These are phyloP conservation scores for Sugiyamaella boreocaroliniensis DNA, from an alignment of 805 yeast species.

Conservation along the genomic window DNA sequence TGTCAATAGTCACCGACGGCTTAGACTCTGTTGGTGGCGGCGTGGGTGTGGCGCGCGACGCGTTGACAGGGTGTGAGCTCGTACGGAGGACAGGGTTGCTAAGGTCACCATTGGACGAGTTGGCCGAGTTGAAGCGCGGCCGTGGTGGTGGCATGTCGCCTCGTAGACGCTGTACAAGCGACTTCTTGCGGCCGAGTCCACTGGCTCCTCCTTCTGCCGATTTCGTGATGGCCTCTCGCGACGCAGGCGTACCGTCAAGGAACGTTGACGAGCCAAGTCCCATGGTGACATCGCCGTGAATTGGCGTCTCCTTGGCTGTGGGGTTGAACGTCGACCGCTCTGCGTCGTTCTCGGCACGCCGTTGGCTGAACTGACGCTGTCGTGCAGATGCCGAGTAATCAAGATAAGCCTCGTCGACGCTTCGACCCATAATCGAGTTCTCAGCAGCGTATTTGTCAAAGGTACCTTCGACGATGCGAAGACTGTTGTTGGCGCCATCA, in stretches of 20 bases:
- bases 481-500: slow-evolving; percentile 88
- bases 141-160: slow-evolving; percentile 24
- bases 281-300: slow-evolving; percentile 79
- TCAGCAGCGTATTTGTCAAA: slow-evolving; percentile 37
- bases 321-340: slow-evolving; percentile 55
- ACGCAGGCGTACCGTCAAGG: slow-evolving; percentile 93
- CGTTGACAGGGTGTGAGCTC: slow-evolving; percentile 15
- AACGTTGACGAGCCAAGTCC: slow-evolving; percentile 93
- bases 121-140: slow-evolving; percentile 1
- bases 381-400: slow-evolving; percentile 25
- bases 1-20: background rate
- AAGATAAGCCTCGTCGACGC: slow-evolving; percentile 43
- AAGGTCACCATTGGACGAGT: slow-evolving; percentile 2
- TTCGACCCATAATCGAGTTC: slow-evolving; percentile 71
- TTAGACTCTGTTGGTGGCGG: slow-evolving; percentile 6
- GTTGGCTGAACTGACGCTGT: background rate
- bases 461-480: slow-evolving; percentile 57
- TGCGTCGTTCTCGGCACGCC: background rate
- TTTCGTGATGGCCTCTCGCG: slow-evolving; percentile 37
- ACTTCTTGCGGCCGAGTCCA: slow-evolving; percentile 72
- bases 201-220: slow-evolving; percentile 31
- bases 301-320: slow-evolving; percentile 55
- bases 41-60: slow-evolving; percentile 4
- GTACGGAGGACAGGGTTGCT: slow-evolving; percentile 14
- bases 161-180: slow-evolving; percentile 62